phyloP scores from a whole-genome alignment of 1,284 basidiomycete species.

The Moesziomyces antarcticus region DNA sequence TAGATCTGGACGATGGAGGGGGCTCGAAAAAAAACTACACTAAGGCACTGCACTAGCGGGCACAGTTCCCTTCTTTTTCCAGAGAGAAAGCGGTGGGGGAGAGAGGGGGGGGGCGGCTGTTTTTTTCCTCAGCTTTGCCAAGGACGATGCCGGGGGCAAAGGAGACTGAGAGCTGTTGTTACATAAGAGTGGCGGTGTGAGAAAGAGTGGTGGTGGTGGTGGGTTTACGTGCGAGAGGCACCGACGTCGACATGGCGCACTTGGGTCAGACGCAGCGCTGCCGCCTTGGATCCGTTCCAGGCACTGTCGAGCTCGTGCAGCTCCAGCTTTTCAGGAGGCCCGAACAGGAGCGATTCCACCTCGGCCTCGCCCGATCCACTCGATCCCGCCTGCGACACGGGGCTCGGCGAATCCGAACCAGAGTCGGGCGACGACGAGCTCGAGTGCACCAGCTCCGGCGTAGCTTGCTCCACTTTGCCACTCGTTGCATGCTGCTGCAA shows the following conservation, averaged over 20 bases:
- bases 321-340: slow-evolving; percentile 46
- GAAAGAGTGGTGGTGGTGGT: too few species aligned
- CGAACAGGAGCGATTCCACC: slow-evolving; percentile 45
- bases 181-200: slow-evolving; percentile 6
- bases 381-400: slow-evolving; percentile 23
- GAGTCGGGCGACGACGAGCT: slow-evolving; percentile 35
- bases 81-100: too few species aligned
- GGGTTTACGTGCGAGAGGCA: slow-evolving; percentile 3
- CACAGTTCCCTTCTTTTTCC: too few species aligned
- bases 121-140: too few species aligned
- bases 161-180: too few species aligned
- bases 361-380: slow-evolving; percentile 28
- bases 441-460: slow-evolving; percentile 34
- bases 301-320: slow-evolving; percentile 45
- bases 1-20: too few species aligned
- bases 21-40: too few species aligned
- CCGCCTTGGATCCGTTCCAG: slow-evolving; percentile 35
- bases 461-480: too few species aligned
- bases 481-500: slow-evolving; percentile 30
- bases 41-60: too few species aligned
- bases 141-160: too few species aligned
- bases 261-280: slow-evolving; percentile 14
- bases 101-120: too few species aligned
- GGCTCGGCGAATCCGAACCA: slow-evolving; percentile 36
- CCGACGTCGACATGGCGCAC: slow-evolving; percentile 12